Conservation (phyloP, 768 basidiomycete genomes). For the Gautieria morchelliformis region DNA sequence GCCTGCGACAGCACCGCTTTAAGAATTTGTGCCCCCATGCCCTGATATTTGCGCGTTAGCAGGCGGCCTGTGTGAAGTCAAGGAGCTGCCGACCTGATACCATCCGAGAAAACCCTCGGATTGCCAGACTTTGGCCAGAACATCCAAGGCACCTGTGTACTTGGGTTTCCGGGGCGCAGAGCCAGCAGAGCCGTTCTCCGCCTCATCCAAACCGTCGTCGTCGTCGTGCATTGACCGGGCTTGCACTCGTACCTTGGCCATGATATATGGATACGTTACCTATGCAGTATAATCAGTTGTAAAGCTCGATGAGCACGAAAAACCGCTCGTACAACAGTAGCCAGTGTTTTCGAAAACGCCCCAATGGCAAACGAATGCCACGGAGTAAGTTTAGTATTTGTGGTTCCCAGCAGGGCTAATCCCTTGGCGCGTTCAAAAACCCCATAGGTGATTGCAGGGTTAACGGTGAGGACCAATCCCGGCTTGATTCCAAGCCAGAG, state of each 20-base stretch:
- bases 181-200: conserved; percentile 26
- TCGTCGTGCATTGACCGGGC: conserved; percentile 56
- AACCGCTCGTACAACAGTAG: conserved; percentile 67
- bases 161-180: conserved; percentile 28
- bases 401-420: conserved; percentile 42
- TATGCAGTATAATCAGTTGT: conserved; percentile 21
- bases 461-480: conserved; percentile 88
- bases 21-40: conserved; percentile 91
- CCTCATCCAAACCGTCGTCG: conserved; percentile 29
- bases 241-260: conserved; percentile 95
- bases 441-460: conserved; percentile 97
- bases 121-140: conserved; percentile 61
- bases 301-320: neutral
- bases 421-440: conserved; percentile 87
- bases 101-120: conserved; percentile 82
- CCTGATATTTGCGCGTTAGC: conserved; percentile 35
- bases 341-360: conserved; percentile 87
- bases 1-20: conserved; percentile 96
- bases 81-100: conserved; percentile 71
- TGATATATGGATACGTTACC: conserved; percentile 94
- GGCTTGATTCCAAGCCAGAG: conserved; percentile 93
- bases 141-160: conserved; percentile 66
- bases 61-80: neutral
- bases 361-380: conserved; percentile 79
- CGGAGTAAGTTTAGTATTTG: conserved; percentile 58